A percentile compares a stretch with the other conserved stretches of the same genome.
Evolutionary conservation across 2,329 filamentous ascomycete genomes (phyloP).

Genomic region (Polytolypa hystricis): DNA sequence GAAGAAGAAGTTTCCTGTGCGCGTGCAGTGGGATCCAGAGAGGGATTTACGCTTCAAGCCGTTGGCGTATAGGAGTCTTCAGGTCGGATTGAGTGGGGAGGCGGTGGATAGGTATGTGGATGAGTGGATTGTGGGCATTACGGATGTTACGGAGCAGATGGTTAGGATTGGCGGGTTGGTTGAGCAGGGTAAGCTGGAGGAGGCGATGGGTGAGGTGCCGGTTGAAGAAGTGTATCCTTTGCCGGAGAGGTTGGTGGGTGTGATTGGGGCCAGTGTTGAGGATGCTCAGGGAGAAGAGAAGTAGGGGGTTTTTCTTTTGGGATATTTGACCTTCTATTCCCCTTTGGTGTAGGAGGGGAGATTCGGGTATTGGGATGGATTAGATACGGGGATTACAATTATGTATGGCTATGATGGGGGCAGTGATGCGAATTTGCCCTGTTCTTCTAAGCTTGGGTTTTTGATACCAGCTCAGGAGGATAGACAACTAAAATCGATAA

Average conservation of each 20-base stretch:
- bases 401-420: no score
- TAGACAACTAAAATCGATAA: no score
- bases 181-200: constrained; percentile 30
- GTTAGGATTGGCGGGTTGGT: constrained; percentile 37
- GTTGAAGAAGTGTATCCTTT: constrained; percentile 9
- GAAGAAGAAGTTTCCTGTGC: constrained; percentile 28
- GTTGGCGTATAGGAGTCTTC: constrained; percentile 45
- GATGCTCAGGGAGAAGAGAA: no score
- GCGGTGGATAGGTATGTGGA: constrained; percentile 38
- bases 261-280: constrained; percentile 10
- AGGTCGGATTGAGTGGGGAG: constrained; percentile 46
- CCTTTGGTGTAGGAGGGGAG: no score
- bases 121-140: constrained; percentile 44
- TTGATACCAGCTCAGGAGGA: no score
- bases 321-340: no score
- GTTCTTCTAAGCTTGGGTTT: no score
- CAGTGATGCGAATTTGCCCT: no score
- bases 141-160: constrained; percentile 48
- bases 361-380: no score
- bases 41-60: constrained; percentile 35
- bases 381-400: no score
- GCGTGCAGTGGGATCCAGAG: constrained; percentile 57
- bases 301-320: no score
- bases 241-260: constrained; percentile 7
- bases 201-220: constrained; percentile 12